Conservation (phyloP, 441 rosid species). For the Codiaeum variegatum region DNA sequence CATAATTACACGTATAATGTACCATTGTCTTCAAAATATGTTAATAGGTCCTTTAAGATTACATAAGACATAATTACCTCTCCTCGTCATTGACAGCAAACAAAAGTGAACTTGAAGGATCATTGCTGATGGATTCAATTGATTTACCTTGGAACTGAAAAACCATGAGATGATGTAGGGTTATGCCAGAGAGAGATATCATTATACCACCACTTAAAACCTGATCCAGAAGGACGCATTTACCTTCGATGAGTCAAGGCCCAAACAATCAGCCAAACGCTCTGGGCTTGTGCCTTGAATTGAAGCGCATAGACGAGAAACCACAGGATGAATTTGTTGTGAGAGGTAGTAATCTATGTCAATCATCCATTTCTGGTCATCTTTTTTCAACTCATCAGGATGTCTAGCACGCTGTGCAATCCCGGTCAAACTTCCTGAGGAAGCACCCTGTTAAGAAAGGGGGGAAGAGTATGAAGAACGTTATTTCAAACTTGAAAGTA, state of each 20-base stretch:
- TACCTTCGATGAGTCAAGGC: slow-evolving; percentile 96
- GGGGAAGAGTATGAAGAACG: slow-evolving; percentile 9
- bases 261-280: slow-evolving; percentile 92
- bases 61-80: slow-evolving; percentile 46
- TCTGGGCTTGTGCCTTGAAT: slow-evolving; percentile 96
- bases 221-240: slow-evolving; percentile 19
- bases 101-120: slow-evolving; percentile 52
- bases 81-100: slow-evolving; percentile 69
- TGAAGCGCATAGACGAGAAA: slow-evolving; percentile 88
- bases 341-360: slow-evolving; percentile 93
- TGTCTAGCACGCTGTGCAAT: slow-evolving; percentile 94
- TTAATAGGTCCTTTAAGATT: neutral
- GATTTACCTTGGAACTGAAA: slow-evolving; percentile 69
- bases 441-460: slow-evolving; percentile 49
- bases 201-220: slow-evolving; percentile 13
- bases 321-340: slow-evolving; percentile 99
- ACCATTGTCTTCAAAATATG: slow-evolving; percentile 6
- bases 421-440: slow-evolving; percentile 58
- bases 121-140: slow-evolving; percentile 40
- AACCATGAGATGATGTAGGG: slow-evolving; percentile 22
- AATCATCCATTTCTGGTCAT: slow-evolving; percentile 81
- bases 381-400: slow-evolving; percentile 85
- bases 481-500: slow-evolving; percentile 7
- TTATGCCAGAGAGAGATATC: slow-evolving; percentile 10
- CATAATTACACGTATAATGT: neutral